phyloP scores from a whole-genome alignment of 2,329 filamentous ascomycete genomes.

The Coleophoma eucalyptorum region DNA sequence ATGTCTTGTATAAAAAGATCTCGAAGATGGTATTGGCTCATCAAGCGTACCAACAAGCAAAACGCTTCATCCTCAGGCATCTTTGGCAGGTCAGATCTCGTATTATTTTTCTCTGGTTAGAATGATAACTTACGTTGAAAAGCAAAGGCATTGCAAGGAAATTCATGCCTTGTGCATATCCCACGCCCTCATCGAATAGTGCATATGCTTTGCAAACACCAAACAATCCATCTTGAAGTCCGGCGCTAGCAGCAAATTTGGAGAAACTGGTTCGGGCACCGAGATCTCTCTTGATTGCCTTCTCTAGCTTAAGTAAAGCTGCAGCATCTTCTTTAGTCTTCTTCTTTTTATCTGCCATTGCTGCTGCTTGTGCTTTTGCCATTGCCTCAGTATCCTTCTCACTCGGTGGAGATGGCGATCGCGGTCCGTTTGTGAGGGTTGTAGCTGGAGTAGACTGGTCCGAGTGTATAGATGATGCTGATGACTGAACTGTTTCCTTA shows the following conservation, averaged over 20 bases:
- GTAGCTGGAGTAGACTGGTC: slow-evolving; percentile 62
- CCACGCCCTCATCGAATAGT: slow-evolving; percentile 88
- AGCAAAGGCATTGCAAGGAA: slow-evolving; percentile 95
- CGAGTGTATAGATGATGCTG: slow-evolving; percentile 81
- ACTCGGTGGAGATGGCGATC: slow-evolving; percentile 51
- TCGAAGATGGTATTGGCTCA: slow-evolving; percentile 93
- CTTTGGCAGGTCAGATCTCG: slow-evolving; percentile 35
- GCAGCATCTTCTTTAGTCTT: slow-evolving; percentile 75
- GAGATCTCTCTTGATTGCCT: slow-evolving; percentile 84
- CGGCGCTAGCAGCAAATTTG: slow-evolving; percentile 88
- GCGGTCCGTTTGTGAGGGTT: slow-evolving; percentile 48
- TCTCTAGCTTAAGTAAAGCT: slow-evolving; percentile 79
- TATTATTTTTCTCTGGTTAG: background rate
- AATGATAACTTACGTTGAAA: slow-evolving; percentile 67
- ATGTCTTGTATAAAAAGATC: slow-evolving; percentile 95
- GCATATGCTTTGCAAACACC: slow-evolving; percentile 97
- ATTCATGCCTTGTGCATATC: slow-evolving; percentile 98
- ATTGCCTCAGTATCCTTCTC: slow-evolving; percentile 62
- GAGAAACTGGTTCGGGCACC: slow-evolving; percentile 94
- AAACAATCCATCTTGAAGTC: slow-evolving; percentile 89
- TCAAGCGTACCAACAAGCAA: slow-evolving; percentile 84
- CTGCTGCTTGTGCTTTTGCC: slow-evolving; percentile 59
- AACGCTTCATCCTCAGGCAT: slow-evolving; percentile 99
- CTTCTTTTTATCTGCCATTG: slow-evolving; percentile 67
- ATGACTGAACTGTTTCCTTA: slow-evolving; percentile 68